These are phyloP conservation scores for Claviceps sp. DNA, from an alignment of 2,329 filamentous ascomycete genomes.

Conservation along the genomic window DNA sequence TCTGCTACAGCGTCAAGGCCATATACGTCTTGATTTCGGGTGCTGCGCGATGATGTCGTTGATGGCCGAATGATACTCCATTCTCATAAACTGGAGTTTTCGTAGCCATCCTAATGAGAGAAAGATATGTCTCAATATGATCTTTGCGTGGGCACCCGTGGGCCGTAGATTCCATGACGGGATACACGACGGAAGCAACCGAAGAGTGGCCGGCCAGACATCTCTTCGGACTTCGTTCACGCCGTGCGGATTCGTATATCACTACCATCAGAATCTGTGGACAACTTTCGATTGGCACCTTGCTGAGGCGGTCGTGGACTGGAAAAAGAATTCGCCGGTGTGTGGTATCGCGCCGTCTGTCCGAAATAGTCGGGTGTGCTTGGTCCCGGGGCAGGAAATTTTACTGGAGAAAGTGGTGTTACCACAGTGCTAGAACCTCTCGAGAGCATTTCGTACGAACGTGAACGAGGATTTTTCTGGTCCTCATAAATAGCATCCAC, in stretches of 20 bases:
- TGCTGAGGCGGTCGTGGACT: slow-evolving; percentile 35
- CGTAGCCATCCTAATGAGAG: neutral
- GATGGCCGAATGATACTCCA: neutral
- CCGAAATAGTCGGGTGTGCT: slow-evolving; percentile 44
- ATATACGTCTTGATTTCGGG: neutral
- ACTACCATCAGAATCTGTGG: slow-evolving; percentile 18
- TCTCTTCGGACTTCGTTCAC: slow-evolving; percentile 35
- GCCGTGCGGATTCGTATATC: slow-evolving; percentile 39
- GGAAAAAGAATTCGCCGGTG: slow-evolving; percentile 42
- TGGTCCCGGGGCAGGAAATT: slow-evolving; percentile 24
- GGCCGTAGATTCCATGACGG: too few relatives aligned
- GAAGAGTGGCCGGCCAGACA: neutral
- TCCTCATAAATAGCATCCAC: slow-evolving; percentile 57
- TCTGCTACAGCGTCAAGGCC: neutral
- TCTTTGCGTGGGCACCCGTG: neutral
- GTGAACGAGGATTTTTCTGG: slow-evolving; percentile 37
- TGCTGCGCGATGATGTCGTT: neutral
- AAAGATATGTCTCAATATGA: neutral
- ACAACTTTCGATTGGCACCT: slow-evolving; percentile 24
- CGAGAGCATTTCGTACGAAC: slow-evolving; percentile 70
- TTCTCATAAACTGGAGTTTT: neutral
- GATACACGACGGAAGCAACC: neutral
- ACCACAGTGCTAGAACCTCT: slow-evolving; percentile 40
- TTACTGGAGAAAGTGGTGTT: slow-evolving; percentile 34
- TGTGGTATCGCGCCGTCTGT: slow-evolving; percentile 38